These are phyloP conservation scores for Penicillium sclerotiorum DNA, from an alignment of 2,329 filamentous ascomycete genomes.

Conservation along the genomic window DNA sequence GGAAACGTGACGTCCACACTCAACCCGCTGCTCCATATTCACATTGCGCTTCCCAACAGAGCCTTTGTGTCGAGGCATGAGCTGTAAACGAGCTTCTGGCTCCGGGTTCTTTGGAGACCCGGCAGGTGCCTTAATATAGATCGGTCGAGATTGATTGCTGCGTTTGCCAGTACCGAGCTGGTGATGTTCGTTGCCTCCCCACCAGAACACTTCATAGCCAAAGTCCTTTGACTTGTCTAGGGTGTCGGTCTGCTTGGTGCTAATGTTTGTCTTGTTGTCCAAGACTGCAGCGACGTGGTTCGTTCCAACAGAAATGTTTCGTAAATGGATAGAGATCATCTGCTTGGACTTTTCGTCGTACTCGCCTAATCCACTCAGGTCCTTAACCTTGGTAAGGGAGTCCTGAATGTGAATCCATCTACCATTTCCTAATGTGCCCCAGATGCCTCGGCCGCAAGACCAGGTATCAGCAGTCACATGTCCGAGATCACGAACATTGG, in stretches of 20 bases:
- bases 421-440: constrained; percentile 79
- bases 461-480: constrained; percentile 75
- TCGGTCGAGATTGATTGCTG: constrained; percentile 74
- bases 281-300: constrained; percentile 83
- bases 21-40: constrained; percentile 80
- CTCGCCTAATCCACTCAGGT: constrained; percentile 80
- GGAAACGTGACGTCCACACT: constrained; percentile 80
- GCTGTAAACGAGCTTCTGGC: constrained; percentile 72
- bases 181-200: constrained; percentile 92
- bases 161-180: constrained; percentile 91
- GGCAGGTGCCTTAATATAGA: constrained; percentile 76
- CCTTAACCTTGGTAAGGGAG: constrained; percentile 76
- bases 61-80: constrained; percentile 75
- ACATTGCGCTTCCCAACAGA: constrained; percentile 70
- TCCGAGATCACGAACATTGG: constrained; percentile 50
- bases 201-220: constrained; percentile 87
- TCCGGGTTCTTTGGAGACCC: constrained; percentile 63
- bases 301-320: constrained; percentile 71
- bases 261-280: constrained; percentile 74
- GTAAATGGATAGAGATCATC: constrained; percentile 76
- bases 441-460: constrained; percentile 84
- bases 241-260: constrained; percentile 53
- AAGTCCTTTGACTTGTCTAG: constrained; percentile 76
- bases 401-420: constrained; percentile 86
- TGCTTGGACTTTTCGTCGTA: constrained; percentile 74